Evolutionary conservation across 352 stramenopile genomes (phyloP), one percentile per base, ranked within the genome.

Genomic region (Phytophthora pisi): DNA sequence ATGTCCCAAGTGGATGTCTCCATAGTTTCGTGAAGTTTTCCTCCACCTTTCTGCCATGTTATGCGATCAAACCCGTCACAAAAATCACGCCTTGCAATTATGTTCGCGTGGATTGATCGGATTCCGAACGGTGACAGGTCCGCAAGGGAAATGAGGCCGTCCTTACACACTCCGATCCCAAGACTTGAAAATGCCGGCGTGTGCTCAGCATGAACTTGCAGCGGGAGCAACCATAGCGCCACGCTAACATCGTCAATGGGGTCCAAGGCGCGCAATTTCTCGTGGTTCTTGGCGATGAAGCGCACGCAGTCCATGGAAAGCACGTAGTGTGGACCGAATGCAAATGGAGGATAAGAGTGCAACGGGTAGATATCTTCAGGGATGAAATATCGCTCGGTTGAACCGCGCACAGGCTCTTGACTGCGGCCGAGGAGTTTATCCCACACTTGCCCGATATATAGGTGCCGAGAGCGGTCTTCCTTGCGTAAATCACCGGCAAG

Each of bases 221-320:
- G 75, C 2, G 51, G 60, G n/a, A 88, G 58, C 52, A 90, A 40
- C 84, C 84, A 92, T 13, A 88, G 36, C 2, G 79, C 78, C 24
- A 92, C 60, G 11, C 75, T 85, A 4, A 86, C 72, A 64, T 91
- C 84, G 23, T 92, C 84, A 13, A 91, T 61, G 0, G 51, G 50
- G 1, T 69, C 72, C 2, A 89, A 30, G 13, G 63, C 71, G 9
- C 56, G 64, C 20, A 81, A 58, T 11, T 31, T 55, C 36, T 51
- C 50, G 2, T 43, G 26, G 45, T 88, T 88, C 20, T 64, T 65
- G 11, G 61, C 72, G 42, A 88, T 84, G 10, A 82, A 88, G 15
- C 67, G 43, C 5, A 62, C 78, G 30, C 77, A 86, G 43, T 86
- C 78, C 52, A 69, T 68, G 0, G 80, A 88, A 3, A 88, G 38